These are phyloP conservation scores for Trichoderma gamsii DNA, from an alignment of 495 filamentous ascomycete species.

Conservation along the genomic window DNA sequence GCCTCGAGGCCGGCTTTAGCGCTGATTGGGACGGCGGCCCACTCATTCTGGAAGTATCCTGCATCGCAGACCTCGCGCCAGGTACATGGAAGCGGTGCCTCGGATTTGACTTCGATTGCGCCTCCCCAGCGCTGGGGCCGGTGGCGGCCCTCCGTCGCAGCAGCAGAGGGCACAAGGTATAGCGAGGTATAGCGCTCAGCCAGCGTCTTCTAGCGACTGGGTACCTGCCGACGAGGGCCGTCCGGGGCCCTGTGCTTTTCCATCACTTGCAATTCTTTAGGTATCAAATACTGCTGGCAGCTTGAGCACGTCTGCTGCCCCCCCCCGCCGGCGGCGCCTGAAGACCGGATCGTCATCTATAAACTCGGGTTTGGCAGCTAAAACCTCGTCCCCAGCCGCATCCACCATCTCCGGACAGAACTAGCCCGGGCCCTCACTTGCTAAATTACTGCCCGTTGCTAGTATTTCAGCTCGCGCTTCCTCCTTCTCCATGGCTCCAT, in stretches of 20 bases:
- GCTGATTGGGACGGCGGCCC: not conserved
- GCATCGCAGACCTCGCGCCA: not conserved
- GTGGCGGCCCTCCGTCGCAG: not conserved
- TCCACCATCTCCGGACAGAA: conserved; percentile 12
- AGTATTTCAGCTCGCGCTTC: conserved; percentile 5
- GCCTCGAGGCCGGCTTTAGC: not conserved
- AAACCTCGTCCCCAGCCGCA: conserved; percentile 6
- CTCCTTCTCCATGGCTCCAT: not conserved
- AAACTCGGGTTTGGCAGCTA: conserved; percentile 5
- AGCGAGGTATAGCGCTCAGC: not conserved
- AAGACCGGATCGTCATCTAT: conserved; percentile 8
- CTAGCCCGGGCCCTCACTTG: not conserved
- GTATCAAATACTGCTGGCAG: not conserved
- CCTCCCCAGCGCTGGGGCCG: not conserved
- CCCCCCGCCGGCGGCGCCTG: conserved; percentile 10
- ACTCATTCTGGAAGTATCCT: not conserved
- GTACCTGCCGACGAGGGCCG: not conserved
- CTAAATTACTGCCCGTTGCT: not conserved
- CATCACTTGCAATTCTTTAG: not conserved
- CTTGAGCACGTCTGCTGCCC: not conserved
- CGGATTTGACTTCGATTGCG: not conserved
- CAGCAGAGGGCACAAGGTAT: not conserved
- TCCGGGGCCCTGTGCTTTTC: not conserved
- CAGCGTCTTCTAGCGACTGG: not conserved
- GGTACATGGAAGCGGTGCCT: not conserved